Evolutionary conservation across 306 rosid species (phyloP).

Genomic region (Pyrus communis): DNA sequence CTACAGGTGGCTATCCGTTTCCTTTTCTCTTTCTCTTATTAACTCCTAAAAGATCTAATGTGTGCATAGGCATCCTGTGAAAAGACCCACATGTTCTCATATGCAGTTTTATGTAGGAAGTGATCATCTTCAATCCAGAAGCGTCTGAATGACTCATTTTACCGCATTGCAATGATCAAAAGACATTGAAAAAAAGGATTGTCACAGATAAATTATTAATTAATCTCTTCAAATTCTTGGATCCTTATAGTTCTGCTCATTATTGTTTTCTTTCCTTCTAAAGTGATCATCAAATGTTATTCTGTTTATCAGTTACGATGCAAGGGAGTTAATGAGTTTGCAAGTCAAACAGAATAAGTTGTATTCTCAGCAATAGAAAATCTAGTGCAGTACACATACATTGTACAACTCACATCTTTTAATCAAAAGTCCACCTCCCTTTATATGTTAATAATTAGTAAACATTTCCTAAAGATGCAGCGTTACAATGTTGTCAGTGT

Average conservation of each 20-base stretch:
- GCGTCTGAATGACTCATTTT: background rate
- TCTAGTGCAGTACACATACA: background rate
- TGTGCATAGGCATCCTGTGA: background rate
- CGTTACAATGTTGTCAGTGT: background rate
- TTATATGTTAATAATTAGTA: background rate
- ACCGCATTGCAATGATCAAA: background rate
- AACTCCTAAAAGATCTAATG: background rate
- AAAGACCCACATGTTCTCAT: background rate
- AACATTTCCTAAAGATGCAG: background rate
- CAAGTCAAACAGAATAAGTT: background rate
- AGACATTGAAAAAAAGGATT: background rate
- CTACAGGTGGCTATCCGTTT: slow-evolving; percentile 57
- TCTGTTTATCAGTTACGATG: background rate
- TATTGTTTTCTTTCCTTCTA: background rate
- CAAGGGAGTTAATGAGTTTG: background rate
- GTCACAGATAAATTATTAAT: background rate
- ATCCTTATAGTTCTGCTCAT: background rate
- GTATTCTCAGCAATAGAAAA: background rate
- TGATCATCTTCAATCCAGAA: background rate
- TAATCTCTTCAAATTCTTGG: background rate
- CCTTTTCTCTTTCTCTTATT: slow-evolving; percentile 8
- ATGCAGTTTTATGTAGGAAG: background rate
- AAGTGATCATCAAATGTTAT: background rate
- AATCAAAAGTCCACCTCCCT: background rate
- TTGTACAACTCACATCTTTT: background rate